These are phyloP conservation scores for Nakaseomyces sp. DNA, from an alignment of 1,139 yeast genomes.

Conservation along the genomic window DNA sequence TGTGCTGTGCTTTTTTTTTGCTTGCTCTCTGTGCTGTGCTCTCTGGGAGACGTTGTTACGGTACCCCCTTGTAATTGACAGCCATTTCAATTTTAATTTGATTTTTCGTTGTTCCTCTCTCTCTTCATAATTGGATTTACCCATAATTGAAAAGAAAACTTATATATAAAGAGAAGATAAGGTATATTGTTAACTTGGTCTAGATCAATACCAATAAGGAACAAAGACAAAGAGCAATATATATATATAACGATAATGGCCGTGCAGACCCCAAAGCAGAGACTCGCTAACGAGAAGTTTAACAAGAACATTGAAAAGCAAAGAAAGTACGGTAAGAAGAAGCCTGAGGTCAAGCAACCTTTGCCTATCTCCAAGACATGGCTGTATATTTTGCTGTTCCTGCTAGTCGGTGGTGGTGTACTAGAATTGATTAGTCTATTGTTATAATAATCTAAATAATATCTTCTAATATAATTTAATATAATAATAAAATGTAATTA, in stretches of 20 bases:
- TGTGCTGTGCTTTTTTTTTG: no score
- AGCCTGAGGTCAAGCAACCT: slow-evolving; percentile 41
- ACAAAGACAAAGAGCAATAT: neutral
- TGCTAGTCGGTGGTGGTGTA: slow-evolving; percentile 76
- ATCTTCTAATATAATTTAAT: neutral
- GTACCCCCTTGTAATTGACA: no score
- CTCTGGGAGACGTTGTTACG: no score
- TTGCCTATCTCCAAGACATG: slow-evolving; percentile 40
- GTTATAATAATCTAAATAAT: slow-evolving; percentile 1
- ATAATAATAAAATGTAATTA: neutral
- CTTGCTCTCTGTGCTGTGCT: no score
- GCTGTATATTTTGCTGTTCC: slow-evolving; percentile 48
- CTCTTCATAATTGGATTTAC: no score
- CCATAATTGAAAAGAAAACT: no score
- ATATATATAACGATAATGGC: slow-evolving; percentile 25
- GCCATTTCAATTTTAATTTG: no score
- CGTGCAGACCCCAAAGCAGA: slow-evolving; percentile 72
- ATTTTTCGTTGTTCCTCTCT: no score
- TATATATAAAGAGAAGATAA: no score
- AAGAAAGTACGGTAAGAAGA: slow-evolving; percentile 55
- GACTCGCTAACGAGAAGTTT: slow-evolving; percentile 73
- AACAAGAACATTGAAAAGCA: slow-evolving; percentile 61
- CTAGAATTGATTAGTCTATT: slow-evolving; percentile 49
- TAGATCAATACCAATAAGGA: no score
- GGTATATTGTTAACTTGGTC: no score